Conservation (phyloP, 2,329 filamentous ascomycete genomes). For the Claviceps sp. region DNA sequence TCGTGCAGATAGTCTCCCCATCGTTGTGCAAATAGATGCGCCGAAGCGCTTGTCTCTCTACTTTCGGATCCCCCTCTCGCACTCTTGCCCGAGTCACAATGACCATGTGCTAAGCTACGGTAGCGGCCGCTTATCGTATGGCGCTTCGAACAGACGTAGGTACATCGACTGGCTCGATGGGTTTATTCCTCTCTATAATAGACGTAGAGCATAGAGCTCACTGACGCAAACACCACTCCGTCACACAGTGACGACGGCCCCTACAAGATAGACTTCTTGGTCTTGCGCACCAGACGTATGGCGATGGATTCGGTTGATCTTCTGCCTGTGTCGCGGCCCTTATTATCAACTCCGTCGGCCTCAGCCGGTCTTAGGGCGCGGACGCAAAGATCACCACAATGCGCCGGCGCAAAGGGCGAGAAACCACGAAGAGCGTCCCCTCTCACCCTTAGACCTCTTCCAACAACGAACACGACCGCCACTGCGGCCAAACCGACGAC, state of each 20-base stretch:
- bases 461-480: constrained; percentile 6
- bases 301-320: constrained; percentile 12
- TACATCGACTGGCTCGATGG: not conserved
- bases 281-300: constrained; percentile 4
- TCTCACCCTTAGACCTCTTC: not conserved
- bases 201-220: not conserved
- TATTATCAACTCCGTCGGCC: constrained; percentile 4
- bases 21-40: not conserved
- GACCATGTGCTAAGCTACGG: not conserved
- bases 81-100: not conserved
- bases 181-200: not conserved
- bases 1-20: not conserved
- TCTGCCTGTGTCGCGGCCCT: constrained; percentile 8
- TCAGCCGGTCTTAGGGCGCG: not conserved
- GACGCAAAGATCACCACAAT: constrained; percentile 5
- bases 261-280: constrained; percentile 8
- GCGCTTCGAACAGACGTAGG: not conserved
- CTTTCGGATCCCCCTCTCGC: not conserved
- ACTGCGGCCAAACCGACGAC: constrained; percentile 4
- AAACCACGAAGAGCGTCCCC: constrained; percentile 4
- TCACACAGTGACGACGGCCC: constrained; percentile 2
- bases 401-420: constrained; percentile 2
- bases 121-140: constrained; percentile 2
- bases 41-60: not conserved
- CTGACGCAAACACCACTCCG: not conserved